Base-by-base conservation (phyloP, 1,284 basidiomycete species). In the Puccinia brachypodii region DNA sequence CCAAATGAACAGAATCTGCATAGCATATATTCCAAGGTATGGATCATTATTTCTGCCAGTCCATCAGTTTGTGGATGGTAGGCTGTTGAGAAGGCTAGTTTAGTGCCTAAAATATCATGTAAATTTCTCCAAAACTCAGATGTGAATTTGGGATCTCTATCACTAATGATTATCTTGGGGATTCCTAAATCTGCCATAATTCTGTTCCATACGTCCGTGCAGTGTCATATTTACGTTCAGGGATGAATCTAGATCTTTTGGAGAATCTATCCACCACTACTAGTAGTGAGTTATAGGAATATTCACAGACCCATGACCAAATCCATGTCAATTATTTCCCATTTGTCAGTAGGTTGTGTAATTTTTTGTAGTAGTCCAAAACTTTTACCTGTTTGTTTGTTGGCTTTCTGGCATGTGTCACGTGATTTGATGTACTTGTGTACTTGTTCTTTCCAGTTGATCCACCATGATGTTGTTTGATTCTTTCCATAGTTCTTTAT, bases 61-160 rank as follows among this genome's bases (percentile, higher is more conserved):
- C 66, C 66, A 69, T 69, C 66, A 11, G 69, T 73, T 47, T 73
- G 69, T 4, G 42, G 42, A 50, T 73, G 69, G 25, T 73, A 73
- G 19, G 69, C 33, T 4, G 42, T 73, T 9, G 42, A 76, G 22
- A 74, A 38, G 14, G 72, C 11, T 31, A 58, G n/a, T 8, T 56
- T 56, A 33, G 72, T 56, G 6, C 72, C 72, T 28, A 76, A 50
- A 13, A 74, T 25, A 28, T 74, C 31, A 31, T 28, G 31, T 25
- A 64, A 33, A 33, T 64, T 38, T 64, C 31, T 16, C 33, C 33
- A 64, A 33, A 64, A 38, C 13, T 64, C 28, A 31, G 28, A 64
- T 6, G 33, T 64, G 25, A 33, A 38, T 64, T 33, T 33, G 3
- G 50, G 50, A 19, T 53, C 50, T n/a, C 42, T 44, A 44, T 28